Percentiles rank a stretch among this genome's conserved stretches.
Evolutionary conservation across 805 yeast genomes (phyloP).

Genomic region (Zygosaccharomyces siamensis): DNA sequence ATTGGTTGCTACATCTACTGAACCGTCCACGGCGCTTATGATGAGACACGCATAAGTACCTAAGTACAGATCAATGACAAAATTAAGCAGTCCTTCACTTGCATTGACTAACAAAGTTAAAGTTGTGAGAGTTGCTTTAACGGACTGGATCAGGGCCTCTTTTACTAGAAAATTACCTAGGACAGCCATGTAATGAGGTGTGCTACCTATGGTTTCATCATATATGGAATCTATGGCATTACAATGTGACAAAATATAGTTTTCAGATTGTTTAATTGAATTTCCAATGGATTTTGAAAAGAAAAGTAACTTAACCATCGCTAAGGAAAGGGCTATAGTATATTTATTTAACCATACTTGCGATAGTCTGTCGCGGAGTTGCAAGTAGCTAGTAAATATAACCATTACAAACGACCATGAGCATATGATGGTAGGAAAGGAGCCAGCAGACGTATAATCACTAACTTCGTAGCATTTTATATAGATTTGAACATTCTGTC

Average conservation of each 20-base stretch:
- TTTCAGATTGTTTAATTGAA: constrained; percentile 40
- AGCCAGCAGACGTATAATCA: too few relatives aligned
- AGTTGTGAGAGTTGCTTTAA: constrained; percentile 42
- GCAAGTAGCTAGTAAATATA: constrained; percentile 36
- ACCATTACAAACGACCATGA: neutral
- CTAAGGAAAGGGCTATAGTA: constrained; percentile 50
- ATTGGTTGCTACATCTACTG: constrained; percentile 67
- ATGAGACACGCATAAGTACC: constrained; percentile 87
- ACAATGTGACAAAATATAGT: constrained; percentile 44
- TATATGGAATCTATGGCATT: constrained; percentile 39
- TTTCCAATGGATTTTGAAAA: constrained; percentile 46
- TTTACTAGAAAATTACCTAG: constrained; percentile 51
- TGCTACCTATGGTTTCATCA: constrained; percentile 35
- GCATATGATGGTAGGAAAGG: neutral
- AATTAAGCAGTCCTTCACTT: constrained; percentile 53
- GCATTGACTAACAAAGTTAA: constrained; percentile 49
- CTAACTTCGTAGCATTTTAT: neutral
- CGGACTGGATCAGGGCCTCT: constrained; percentile 44
- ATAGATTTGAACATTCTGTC: neutral
- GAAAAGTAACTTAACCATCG: constrained; percentile 55
- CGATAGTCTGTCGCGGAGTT: constrained; percentile 49
- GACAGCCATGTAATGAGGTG: constrained; percentile 54
- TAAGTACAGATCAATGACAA: constrained; percentile 64
- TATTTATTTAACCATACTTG: constrained; percentile 66
- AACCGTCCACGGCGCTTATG: constrained; percentile 67